Evolutionary conservation across 1,284 basidiomycete species (phyloP).

Genomic region (Entoloma clypeatum): DNA sequence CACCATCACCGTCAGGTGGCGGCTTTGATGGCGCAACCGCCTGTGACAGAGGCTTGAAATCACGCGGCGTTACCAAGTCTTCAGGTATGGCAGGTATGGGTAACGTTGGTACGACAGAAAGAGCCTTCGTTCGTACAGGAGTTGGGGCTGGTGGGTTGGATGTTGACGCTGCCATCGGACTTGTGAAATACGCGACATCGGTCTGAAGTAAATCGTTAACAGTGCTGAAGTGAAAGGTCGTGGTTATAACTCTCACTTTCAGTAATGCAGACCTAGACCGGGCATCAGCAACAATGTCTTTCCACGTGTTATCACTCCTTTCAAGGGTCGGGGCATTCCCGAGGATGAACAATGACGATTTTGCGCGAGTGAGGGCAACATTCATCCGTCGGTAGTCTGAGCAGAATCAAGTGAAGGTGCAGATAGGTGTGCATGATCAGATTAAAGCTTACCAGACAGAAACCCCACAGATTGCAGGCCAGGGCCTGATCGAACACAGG

Average conservation of each 20-base stretch:
- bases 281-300: constrained; percentile 75
- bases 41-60: no score
- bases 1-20: neutral
- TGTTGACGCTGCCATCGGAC: constrained; percentile 12
- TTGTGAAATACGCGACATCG: constrained; percentile 34
- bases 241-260: constrained; percentile 41
- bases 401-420: constrained; percentile 10
- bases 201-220: constrained; percentile 20
- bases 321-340: constrained; percentile 88
- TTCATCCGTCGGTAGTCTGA: constrained; percentile 90
- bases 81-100: constrained; percentile 21
- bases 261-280: constrained; percentile 48
- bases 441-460: constrained; percentile 69
- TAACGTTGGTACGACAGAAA: constrained; percentile 10
- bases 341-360: constrained; percentile 91
- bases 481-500: constrained; percentile 89
- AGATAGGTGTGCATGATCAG: constrained; percentile 17
- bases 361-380: constrained; percentile 94
- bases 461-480: constrained; percentile 83
- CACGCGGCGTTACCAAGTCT: constrained; percentile 31
- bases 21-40: constrained; percentile 2
- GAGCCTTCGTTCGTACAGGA: constrained; percentile 17
- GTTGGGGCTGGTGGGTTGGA: constrained; percentile 11
- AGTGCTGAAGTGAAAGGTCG: neutral
- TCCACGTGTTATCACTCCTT: constrained; percentile 81